These are phyloP conservation scores for Piedraia hortae DNA, from an alignment of 2,329 filamentous ascomycete species.

Conservation along the genomic window DNA sequence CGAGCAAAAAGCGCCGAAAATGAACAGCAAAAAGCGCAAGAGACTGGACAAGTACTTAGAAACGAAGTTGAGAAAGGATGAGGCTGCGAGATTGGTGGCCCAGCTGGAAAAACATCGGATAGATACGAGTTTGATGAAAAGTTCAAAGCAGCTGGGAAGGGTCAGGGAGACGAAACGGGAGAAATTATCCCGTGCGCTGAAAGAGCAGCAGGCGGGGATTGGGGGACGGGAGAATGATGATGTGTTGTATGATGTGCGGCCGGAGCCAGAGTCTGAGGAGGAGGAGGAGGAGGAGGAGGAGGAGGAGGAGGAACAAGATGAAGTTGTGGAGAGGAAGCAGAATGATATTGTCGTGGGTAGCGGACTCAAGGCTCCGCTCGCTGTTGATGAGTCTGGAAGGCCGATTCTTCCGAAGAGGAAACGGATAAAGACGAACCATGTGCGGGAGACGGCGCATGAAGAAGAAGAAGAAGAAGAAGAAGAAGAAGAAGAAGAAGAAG, in stretches of 20 bases:
- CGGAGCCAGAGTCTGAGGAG: constrained; percentile 3
- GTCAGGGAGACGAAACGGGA: constrained; percentile 44
- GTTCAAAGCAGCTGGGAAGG: constrained; percentile 49
- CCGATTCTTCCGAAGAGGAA: constrained; percentile 66
- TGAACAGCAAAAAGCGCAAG: constrained; percentile 33
- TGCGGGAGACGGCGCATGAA: constrained; percentile 5
- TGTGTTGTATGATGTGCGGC: constrained; percentile 23
- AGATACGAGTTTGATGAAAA: constrained; percentile 57
- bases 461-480: constrained; percentile 7
- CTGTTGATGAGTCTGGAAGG: constrained; percentile 48
- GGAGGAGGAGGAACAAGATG: neutral
- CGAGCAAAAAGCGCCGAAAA: constrained; percentile 26
- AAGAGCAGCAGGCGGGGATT: constrained; percentile 34
- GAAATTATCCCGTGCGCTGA: constrained; percentile 28
- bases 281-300: constrained; percentile 2
- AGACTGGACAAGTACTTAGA: constrained; percentile 48
- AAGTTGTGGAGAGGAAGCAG: constrained; percentile 1
- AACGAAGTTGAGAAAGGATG: constrained; percentile 80
- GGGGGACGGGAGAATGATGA: constrained; percentile 24
- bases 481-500: constrained; percentile 1
- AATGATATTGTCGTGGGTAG: constrained; percentile 26
- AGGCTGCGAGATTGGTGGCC: constrained; percentile 58
- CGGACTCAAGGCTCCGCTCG: constrained; percentile 66
- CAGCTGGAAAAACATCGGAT: constrained; percentile 45
- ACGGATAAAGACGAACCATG: constrained; percentile 18